These are phyloP conservation scores for Leccinum sublutescens DNA, from an alignment of 768 basidiomycete species.

Conservation along the genomic window DNA sequence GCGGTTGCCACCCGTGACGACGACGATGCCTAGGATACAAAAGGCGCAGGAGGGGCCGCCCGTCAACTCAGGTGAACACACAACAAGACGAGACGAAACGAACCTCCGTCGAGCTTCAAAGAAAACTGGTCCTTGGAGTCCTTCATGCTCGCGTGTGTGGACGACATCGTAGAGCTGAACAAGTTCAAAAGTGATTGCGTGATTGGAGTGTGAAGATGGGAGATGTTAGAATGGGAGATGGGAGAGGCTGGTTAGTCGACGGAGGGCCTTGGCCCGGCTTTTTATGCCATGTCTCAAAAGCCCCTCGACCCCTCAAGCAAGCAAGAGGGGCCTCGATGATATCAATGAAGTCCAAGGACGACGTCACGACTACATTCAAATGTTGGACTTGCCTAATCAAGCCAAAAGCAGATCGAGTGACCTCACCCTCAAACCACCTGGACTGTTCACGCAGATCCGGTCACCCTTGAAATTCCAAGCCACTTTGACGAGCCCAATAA, in stretches of 20 bases:
- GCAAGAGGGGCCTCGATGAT: neutral
- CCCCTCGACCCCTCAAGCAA: conserved; percentile 15
- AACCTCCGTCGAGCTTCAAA: conserved; percentile 31
- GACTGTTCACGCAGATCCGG: neutral
- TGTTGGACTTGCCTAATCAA: conserved; percentile 6
- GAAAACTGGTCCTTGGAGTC: neutral
- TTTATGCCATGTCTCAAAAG: conserved; percentile 13
- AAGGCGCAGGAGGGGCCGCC: accelerated
- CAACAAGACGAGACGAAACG: neutral
- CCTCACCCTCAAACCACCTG: conserved; percentile 4
- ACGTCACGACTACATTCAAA: conserved; percentile 5
- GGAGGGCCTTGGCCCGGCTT: neutral
- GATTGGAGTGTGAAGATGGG: neutral
- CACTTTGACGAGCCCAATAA: neutral
- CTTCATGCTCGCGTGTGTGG: neutral
- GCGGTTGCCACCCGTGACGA: conserved; percentile 62
- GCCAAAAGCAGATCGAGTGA: conserved; percentile 16
- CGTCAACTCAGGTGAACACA: neutral
- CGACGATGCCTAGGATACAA: conserved; percentile 40
- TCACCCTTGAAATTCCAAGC: conserved; percentile 1
- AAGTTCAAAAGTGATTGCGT: conserved; percentile 6
- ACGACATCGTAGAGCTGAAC: conserved; percentile 12
- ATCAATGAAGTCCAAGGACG: neutral
- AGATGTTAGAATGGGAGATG: neutral
- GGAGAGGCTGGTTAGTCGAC: neutral